Conservation (phyloP, 257 asterid genomes). For the Solanum bulbocastanum region DNA sequence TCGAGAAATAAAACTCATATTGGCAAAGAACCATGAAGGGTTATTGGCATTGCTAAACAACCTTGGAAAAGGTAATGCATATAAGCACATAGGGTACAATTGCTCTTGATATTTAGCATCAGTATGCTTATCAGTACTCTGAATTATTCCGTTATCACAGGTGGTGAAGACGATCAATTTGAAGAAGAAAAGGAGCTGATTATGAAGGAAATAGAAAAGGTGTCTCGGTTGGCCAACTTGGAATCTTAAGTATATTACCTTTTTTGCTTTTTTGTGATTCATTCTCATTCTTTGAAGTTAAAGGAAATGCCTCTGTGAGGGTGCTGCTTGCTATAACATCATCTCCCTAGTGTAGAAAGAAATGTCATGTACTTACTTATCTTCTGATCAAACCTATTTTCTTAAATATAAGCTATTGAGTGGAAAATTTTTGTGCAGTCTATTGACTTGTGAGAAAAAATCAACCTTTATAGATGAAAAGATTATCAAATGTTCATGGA, state of each 20-base stretch:
- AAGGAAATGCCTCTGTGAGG: not conserved
- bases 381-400: not conserved
- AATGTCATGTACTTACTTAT: not conserved
- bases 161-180: constrained; percentile 86
- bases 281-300: not conserved
- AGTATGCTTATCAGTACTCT: not conserved
- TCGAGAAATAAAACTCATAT: constrained; percentile 68
- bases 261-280: not conserved
- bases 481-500: not conserved
- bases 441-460: not conserved
- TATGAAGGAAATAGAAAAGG: constrained; percentile 78
- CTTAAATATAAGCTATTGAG: not conserved
- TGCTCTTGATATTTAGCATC: not conserved
- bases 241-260: constrained; percentile 30
- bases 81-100: not conserved
- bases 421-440: not conserved
- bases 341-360: not conserved
- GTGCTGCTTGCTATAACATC: not conserved
- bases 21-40: constrained; percentile 77
- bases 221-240: constrained; percentile 50
- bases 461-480: not conserved
- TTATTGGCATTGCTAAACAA: constrained; percentile 61
- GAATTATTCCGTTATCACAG: constrained; percentile 26
- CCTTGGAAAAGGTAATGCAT: constrained; percentile 71
- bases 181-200: constrained; percentile 89